phyloP scores from a whole-genome alignment of 345 rosid genomes.

The Punica granatum region DNA sequence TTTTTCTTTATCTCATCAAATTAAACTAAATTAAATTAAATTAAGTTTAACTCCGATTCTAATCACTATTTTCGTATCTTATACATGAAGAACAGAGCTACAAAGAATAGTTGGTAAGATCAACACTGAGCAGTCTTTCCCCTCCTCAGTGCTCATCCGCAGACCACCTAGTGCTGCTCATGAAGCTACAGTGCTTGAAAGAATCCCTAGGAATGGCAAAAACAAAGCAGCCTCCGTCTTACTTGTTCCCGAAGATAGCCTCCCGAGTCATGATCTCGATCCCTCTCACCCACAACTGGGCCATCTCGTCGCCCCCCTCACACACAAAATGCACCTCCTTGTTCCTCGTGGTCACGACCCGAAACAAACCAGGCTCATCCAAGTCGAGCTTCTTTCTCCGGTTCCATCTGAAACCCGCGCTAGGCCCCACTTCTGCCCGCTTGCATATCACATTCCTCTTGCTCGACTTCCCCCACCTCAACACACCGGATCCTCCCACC shows the following conservation, averaged over 20 bases:
- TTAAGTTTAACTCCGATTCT: no score
- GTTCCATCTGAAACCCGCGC: conserved; percentile 38
- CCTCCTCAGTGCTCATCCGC: no score
- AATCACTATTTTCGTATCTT: no score
- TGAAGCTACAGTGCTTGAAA: background rate
- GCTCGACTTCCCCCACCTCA: conserved; percentile 52
- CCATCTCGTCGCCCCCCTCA: conserved; percentile 47
- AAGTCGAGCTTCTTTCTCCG: conserved; percentile 33
- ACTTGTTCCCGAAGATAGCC: conserved; percentile 25
- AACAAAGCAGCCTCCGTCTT: background rate
- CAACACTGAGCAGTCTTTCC: no score
- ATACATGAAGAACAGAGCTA: background rate
- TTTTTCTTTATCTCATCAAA: no score
- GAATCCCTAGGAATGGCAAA: background rate
- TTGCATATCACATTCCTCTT: conserved; percentile 50
- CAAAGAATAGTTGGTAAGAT: no score
- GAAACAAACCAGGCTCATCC: conserved; percentile 40
- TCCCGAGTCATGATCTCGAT: conserved; percentile 42
- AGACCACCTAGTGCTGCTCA: no score
- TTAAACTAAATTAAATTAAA: no score
- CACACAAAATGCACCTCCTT: conserved; percentile 61
- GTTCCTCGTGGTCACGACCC: conserved; percentile 47
- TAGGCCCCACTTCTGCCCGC: conserved; percentile 42
- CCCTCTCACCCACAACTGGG: conserved; percentile 60
- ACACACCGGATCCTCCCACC: conserved; percentile 28